Conservation (phyloP, 768 basidiomycete species). For the Leucocoprinus birnbaumii region DNA sequence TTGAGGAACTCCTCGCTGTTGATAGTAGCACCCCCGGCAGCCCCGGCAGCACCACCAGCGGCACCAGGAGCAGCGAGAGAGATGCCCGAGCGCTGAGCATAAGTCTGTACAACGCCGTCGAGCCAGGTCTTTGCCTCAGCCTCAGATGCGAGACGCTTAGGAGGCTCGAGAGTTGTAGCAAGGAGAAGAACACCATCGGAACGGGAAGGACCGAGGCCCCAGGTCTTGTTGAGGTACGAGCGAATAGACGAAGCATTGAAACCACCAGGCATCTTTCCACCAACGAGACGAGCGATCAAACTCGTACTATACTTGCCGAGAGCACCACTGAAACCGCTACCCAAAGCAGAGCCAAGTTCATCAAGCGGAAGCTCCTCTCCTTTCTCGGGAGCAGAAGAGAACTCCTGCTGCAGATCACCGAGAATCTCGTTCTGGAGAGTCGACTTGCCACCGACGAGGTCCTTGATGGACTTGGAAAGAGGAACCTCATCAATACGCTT, state of each 20-base stretch:
- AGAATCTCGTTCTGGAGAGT: slow-evolving; percentile 98
- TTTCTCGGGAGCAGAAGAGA: slow-evolving; percentile 94
- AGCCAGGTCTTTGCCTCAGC: slow-evolving; percentile 93
- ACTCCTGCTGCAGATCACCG: slow-evolving; percentile 95
- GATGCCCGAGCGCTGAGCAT: slow-evolving; percentile 89
- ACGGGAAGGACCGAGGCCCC: slow-evolving; percentile 92
- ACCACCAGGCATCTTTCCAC: slow-evolving; percentile 98
- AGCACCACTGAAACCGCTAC: slow-evolving; percentile 75
- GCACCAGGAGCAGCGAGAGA: slow-evolving; percentile 70
- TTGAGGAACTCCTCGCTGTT: slow-evolving; percentile 98
- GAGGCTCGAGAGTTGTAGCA: slow-evolving; percentile 89
- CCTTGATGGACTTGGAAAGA: slow-evolving; percentile 93
- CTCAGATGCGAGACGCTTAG: slow-evolving; percentile 91
- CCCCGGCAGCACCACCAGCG: slow-evolving; percentile 58
- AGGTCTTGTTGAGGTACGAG: slow-evolving; percentile 82
- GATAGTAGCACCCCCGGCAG: slow-evolving; percentile 80
- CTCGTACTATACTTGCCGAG: slow-evolving; percentile 94
- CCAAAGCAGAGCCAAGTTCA: slow-evolving; percentile 86
- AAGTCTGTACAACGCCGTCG: slow-evolving; percentile 77
- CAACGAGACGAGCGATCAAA: slow-evolving; percentile 86
- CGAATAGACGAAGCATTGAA: slow-evolving; percentile 95
- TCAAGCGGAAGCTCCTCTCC: slow-evolving; percentile 96
- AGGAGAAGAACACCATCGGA: slow-evolving; percentile 89
- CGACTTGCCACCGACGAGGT: slow-evolving; percentile 97
- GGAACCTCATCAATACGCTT: slow-evolving; percentile 90